Conservation (phyloP, 2,329 filamentous ascomycete species). For the Cordyceps farinosa region DNA sequence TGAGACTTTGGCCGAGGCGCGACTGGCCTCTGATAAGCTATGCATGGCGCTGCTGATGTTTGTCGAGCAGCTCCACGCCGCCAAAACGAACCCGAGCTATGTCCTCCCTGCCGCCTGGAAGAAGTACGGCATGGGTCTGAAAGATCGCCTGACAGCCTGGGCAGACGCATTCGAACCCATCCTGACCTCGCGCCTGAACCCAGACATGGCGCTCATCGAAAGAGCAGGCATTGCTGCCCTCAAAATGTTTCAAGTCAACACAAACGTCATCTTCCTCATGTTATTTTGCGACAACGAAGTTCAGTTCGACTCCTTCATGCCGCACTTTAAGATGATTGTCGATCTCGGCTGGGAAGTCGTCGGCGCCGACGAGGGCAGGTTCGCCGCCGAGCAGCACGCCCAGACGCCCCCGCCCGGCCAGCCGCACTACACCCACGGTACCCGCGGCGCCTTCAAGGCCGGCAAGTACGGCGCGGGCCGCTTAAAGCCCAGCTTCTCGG, state of each 20-base stretch:
- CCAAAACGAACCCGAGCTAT: slow-evolving; percentile 49
- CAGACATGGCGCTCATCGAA: slow-evolving; percentile 50
- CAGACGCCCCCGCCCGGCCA: not conserved
- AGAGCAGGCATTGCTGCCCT: slow-evolving; percentile 58
- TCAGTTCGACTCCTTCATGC: slow-evolving; percentile 53
- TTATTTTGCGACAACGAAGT: slow-evolving; percentile 57
- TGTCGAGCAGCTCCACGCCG: slow-evolving; percentile 50
- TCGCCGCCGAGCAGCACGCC: slow-evolving; percentile 41
- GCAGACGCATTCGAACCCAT: slow-evolving; percentile 53
- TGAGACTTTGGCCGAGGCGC: slow-evolving; percentile 49
- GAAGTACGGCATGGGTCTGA: slow-evolving; percentile 47
- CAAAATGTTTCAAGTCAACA: slow-evolving; percentile 61
- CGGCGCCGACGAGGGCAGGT: slow-evolving; percentile 52
- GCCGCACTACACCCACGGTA: not conserved
- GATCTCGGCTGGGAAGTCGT: slow-evolving; percentile 57
- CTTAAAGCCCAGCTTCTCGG: slow-evolving; percentile 60
- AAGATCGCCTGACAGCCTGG: slow-evolving; percentile 52
- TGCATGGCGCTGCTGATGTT: slow-evolving; percentile 56
- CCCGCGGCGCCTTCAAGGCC: slow-evolving; percentile 35
- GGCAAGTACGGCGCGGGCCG: slow-evolving; percentile 45
- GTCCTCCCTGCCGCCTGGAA: slow-evolving; percentile 48
- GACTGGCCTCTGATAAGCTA: slow-evolving; percentile 53
- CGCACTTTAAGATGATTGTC: slow-evolving; percentile 53
- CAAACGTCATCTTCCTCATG: slow-evolving; percentile 55
- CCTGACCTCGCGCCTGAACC: slow-evolving; percentile 45